Conservation (phyloP, 2,329 filamentous ascomycete species). For the Trichophyton equinum region DNA sequence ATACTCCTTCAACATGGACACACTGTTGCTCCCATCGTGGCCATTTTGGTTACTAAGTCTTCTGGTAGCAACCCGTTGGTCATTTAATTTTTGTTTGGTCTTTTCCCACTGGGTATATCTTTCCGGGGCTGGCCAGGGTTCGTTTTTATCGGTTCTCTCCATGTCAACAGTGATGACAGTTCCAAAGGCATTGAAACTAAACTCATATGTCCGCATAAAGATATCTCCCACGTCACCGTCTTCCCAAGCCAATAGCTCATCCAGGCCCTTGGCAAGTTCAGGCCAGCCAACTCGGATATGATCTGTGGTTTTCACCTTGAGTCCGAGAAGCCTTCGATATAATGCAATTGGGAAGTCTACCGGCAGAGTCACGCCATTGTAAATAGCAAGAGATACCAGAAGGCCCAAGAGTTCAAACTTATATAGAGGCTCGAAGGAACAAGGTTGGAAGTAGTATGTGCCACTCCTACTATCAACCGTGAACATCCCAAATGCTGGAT, state of each 20-base stretch:
- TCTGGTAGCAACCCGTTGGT: conserved; percentile 4
- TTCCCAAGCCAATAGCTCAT: conserved; percentile 61
- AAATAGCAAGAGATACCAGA: conserved; percentile 77
- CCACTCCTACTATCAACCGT: conserved; percentile 56
- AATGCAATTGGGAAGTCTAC: conserved; percentile 77
- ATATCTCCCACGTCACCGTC: conserved; percentile 70
- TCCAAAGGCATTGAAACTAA: conserved; percentile 54
- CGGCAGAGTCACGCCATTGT: conserved; percentile 84
- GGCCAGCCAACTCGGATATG: conserved; percentile 84
- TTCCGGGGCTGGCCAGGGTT: conserved; percentile 23
- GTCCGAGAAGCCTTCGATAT: conserved; percentile 64
- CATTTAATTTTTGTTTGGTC: conserved; percentile 4
- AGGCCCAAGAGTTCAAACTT: conserved; percentile 84
- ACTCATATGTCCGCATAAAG: conserved; percentile 76
- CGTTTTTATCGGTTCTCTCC: conserved; percentile 30
- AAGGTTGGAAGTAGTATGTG: conserved; percentile 79
- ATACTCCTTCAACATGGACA: conserved; percentile 12
- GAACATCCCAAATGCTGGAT: conserved; percentile 66
- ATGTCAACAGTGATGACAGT: conserved; percentile 44
- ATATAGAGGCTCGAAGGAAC: conserved; percentile 69
- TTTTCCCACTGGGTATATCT: conserved; percentile 11
- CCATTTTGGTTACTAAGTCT: neutral
- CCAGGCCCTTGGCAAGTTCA: conserved; percentile 61
- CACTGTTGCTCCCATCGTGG: neutral
- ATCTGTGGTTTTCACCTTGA: conserved; percentile 56